phyloP scores from a whole-genome alignment of 805 yeast species.

The Jamesozyma rosinii region DNA sequence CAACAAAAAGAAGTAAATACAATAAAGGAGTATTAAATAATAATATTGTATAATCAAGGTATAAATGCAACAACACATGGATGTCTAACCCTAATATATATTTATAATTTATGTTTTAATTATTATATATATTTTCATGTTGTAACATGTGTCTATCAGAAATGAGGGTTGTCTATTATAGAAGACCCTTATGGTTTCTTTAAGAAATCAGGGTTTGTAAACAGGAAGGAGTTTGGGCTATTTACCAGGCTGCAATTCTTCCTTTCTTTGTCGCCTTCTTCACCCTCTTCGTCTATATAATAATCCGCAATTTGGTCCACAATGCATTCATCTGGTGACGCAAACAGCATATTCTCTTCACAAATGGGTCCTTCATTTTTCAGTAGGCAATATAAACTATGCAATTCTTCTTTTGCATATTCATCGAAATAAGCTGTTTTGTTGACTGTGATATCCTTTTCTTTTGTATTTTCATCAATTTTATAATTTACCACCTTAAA shows the following conservation, averaged over 20 bases:
- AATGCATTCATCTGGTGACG: not conserved
- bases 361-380: not conserved
- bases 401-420: not conserved
- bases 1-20: slow-evolving; percentile 35
- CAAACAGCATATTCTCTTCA: too few relatives aligned
- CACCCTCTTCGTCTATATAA: not conserved
- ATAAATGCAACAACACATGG: too few relatives aligned
- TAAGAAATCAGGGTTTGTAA: too few relatives aligned
- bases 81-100: not conserved
- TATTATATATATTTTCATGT: not conserved
- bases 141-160: too few relatives aligned
- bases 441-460: not conserved
- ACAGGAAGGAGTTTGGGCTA: too few relatives aligned
- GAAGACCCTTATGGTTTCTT: too few relatives aligned
- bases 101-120: too few relatives aligned
- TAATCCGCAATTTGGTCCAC: not conserved
- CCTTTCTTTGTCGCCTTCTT: not conserved
- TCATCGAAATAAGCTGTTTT: not conserved
- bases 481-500: not conserved
- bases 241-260: too few relatives aligned
- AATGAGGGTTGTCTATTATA: too few relatives aligned
- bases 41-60: too few relatives aligned
- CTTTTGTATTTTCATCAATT: not conserved
- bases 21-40: too few relatives aligned
- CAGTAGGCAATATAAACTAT: not conserved